Evolutionary conservation across 768 basidiomycete species (phyloP), one percentile per base, ranked within the genome.

Genomic region (Boletus subparvulus): DNA sequence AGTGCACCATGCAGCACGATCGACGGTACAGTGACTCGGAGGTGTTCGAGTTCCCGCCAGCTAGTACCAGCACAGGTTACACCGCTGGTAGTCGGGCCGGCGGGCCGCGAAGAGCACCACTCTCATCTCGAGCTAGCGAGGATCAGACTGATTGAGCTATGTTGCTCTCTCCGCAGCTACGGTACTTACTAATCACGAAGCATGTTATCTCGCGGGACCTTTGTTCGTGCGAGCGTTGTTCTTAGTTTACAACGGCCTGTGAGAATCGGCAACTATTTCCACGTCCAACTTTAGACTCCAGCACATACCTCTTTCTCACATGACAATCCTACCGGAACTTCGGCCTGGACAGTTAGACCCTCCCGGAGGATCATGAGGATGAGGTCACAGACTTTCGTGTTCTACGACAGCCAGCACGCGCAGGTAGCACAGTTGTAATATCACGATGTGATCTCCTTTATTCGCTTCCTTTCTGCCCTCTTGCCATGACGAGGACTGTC

Each of bases 381-480:
- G 14, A 36, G 13, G 26, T 33, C n/a, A 47, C 32, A 30, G 11
- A 47, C 21, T 47, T 47, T 44, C 21, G 13, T 33, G 40, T 26
- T 44, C 45, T 47, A 46, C 28, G 30, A 41, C 19, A 35, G n/a
- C 24, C 32, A 24, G 21, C 45, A 33, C 12, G 33, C 33, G 33
- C 35, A 37, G 24, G 32, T 21, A 46, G 35, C 40, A 48, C 39
- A 35, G 17, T 41, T 14, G 43, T 30, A 24, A 30, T 32, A 48
- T 67, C 50, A 67, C 7, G 47, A 48, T 32, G 41, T 26, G 14
- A 13, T 21, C 46, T 45, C 53, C 26, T 63, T 66, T 50, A 32
- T 52, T 39, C 58, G 55, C 44, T 67, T 67, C 52, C 41, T 56
- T 19, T 33, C 42, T 39, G 50, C 30, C 49, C 24, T 45, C 51